These are phyloP conservation scores for Cladosporium sp. DNA, from an alignment of 2,329 filamentous ascomycete species.

Conservation along the genomic window DNA sequence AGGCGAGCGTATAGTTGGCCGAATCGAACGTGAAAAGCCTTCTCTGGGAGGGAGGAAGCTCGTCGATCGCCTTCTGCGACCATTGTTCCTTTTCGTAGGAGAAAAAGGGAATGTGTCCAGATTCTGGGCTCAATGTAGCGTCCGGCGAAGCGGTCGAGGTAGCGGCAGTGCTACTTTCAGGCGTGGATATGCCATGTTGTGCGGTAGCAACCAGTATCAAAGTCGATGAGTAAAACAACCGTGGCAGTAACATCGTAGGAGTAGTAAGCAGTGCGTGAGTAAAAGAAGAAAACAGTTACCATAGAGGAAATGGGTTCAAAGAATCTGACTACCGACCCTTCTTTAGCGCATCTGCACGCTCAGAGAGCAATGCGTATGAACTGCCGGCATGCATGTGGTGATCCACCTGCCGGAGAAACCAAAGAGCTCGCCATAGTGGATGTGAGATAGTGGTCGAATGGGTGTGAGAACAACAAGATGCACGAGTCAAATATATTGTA, in stretches of 20 bases:
- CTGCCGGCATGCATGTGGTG: neutral
- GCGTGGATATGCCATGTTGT: neutral
- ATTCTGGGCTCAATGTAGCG: neutral
- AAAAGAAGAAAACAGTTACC: too few relatives aligned
- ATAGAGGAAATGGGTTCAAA: too few relatives aligned
- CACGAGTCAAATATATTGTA: too few relatives aligned
- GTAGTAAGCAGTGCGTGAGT: too few relatives aligned
- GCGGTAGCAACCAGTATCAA: neutral
- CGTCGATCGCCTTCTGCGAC: neutral
- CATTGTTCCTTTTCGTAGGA: neutral
- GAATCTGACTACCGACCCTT: too few relatives aligned
- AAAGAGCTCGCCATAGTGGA: too few relatives aligned
- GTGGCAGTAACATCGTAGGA: neutral
- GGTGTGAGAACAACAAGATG: too few relatives aligned
- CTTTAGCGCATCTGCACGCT: too few relatives aligned
- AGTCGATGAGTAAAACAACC: neutral
- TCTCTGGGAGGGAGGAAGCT: neutral
- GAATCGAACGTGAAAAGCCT: neutral
- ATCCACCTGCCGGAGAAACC: too few relatives aligned
- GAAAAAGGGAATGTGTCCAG: neutral
- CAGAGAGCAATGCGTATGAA: neutral
- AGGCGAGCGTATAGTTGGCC: neutral
- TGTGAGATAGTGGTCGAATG: too few relatives aligned
- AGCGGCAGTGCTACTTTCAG: neutral
- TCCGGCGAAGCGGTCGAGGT: neutral